phyloP scores from a whole-genome alignment of 441 rosid species.

The Geranium incanum region DNA sequence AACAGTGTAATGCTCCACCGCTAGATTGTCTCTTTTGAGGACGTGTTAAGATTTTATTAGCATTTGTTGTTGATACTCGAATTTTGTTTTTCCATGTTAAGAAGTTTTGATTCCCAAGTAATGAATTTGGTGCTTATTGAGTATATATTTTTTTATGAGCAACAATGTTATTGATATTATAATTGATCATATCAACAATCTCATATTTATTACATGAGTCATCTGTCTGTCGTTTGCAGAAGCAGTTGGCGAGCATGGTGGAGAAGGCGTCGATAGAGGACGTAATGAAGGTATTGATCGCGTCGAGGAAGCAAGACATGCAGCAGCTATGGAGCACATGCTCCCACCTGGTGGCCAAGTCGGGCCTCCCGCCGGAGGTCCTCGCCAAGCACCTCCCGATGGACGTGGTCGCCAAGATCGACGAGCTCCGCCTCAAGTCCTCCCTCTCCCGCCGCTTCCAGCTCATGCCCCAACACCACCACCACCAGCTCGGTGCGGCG shows the following conservation, averaged over 20 bases:
- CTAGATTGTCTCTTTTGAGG: no score
- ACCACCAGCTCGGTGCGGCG: constrained; percentile 30
- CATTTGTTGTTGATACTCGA: no score
- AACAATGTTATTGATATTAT: no score
- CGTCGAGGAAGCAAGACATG: constrained; percentile 96
- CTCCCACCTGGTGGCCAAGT: constrained; percentile 93
- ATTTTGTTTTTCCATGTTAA: no score
- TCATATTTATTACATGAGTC: no score
- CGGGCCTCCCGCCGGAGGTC: constrained; percentile 83
- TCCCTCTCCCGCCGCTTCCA: constrained; percentile 56
- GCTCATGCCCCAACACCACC: constrained; percentile 41
- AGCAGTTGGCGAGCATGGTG: constrained; percentile 87
- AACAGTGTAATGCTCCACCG: no score
- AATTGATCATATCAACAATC: no score
- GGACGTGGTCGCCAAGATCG: constrained; percentile 82
- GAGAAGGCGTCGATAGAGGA: constrained; percentile 96
- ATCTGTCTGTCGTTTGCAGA: constrained; percentile 31
- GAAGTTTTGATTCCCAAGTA: no score
- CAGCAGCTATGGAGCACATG: constrained; percentile 93
- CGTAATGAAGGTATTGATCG: constrained; percentile 88
- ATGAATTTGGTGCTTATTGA: no score
- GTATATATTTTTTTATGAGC: no score
- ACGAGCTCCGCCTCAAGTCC: constrained; percentile 82
- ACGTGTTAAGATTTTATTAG: no score
- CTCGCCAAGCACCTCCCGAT: constrained; percentile 84